Base-by-base conservation (phyloP, 176 grass and related monocot genomes). In the Bolboschoenus planiculmis region DNA sequence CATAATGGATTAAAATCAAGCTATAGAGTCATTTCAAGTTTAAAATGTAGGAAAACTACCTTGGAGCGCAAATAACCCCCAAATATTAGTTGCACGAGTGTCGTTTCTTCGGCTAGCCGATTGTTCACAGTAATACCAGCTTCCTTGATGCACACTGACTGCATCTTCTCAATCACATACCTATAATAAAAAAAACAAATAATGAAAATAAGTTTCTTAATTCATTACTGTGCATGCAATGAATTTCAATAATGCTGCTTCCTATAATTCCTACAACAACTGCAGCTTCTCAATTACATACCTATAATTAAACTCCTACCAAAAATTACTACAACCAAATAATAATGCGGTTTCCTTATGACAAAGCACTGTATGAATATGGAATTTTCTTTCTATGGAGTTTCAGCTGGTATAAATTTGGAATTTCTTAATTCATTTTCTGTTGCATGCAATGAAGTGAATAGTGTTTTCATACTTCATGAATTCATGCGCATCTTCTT, bases 401-500 rank as follows among this genome's bases (percentile, higher is more conserved):
- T 70, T 40, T 42, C 16, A 7, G 40, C 36, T 10, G 2, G 18
- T 70, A 39, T 40, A 7, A 70, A 26, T 74, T 8, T 50, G 44
- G 27, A 36, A 31, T 76, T 77, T 33, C 47, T 51, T 77, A 77
- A 77, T 77, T 77, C 44, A 74, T 53, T 46, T 34, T 82, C 15
- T 36, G 27, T 67, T n/a, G 15, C 15, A 82, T 84, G 44, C 18
- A 78, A 77, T 23, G 34, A 84, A 50, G 40, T 29, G 40, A 16
- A 78, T 68, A 89, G 60, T 67, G 48, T 37, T 67, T 67, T 20
- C 56, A 75, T 53, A 94, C 95, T 92, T 97, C 84, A 97, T 83
- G 89, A 97, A 97, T 81, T 97, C 95, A 64, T 97, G 95, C 51
- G 95, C 95, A 65, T 97, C 95, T 83, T 97, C 89, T 85, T 97